Evolutionary conservation across 2,329 filamentous ascomycete genomes (phyloP).

Genomic region (Fusarium phyllophilum): DNA sequence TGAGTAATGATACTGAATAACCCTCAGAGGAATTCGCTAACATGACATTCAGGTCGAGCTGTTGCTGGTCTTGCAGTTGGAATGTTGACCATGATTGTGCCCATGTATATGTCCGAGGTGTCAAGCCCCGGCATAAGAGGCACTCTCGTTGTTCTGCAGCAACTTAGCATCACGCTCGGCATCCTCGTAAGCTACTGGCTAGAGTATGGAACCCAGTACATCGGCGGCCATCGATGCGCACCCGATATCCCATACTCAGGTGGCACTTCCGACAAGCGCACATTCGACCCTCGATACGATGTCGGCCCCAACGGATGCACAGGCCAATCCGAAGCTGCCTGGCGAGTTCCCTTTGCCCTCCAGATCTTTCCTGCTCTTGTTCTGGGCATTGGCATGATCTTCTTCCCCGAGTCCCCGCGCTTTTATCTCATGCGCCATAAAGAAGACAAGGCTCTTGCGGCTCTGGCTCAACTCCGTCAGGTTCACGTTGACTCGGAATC

Average conservation of each 20-base stretch:
- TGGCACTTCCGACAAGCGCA: background rate
- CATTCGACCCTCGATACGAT: background rate
- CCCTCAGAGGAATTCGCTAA: background rate
- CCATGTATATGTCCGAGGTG: slow-evolving; percentile 58
- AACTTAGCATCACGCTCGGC: slow-evolving; percentile 47
- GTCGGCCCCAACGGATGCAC: background rate
- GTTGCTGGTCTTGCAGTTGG: background rate
- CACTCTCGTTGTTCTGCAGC: slow-evolving; percentile 56
- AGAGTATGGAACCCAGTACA: slow-evolving; percentile 45
- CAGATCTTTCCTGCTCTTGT: slow-evolving; percentile 44
- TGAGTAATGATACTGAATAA: background rate
- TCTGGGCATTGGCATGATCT: slow-evolving; percentile 38
- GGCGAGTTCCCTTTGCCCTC: slow-evolving; percentile 45
- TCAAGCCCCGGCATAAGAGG: slow-evolving; percentile 60
- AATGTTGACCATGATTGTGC: slow-evolving; percentile 49
- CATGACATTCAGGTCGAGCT: background rate
- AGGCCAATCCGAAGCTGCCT: slow-evolving; percentile 29
- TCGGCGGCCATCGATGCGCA: slow-evolving; percentile 18
- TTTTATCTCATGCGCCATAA: slow-evolving; percentile 42
- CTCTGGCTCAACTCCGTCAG: slow-evolving; percentile 36
- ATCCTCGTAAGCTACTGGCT: slow-evolving; percentile 48
- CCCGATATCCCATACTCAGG: background rate
- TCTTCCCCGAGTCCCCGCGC: slow-evolving; percentile 43
- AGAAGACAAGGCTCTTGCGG: slow-evolving; percentile 36
- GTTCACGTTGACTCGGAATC: slow-evolving; percentile 32